These are phyloP conservation scores for Plasmopara muralis DNA, from an alignment of 352 stramenopile species.

Conservation along the genomic window DNA sequence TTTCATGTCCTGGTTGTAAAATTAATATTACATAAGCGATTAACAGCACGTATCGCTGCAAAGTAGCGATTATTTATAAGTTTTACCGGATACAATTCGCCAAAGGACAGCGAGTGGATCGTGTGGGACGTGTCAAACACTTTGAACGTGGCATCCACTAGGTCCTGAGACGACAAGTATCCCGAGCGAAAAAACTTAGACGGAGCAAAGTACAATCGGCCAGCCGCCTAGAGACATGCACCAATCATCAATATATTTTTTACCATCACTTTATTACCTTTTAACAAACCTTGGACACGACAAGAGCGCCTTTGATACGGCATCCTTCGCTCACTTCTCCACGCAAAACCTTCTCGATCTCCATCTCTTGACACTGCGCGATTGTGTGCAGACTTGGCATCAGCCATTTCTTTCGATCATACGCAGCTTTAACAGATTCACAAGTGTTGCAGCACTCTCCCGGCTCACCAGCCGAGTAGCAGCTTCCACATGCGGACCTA, in stretches of 20 bases:
- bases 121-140: slow-evolving; percentile 72
- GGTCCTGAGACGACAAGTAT: slow-evolving; percentile 57
- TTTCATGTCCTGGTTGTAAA: slow-evolving; percentile 59
- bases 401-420: slow-evolving; percentile 62
- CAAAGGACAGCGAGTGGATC: slow-evolving; percentile 63
- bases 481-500: slow-evolving; percentile 63
- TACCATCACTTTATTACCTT: neutral
- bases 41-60: neutral
- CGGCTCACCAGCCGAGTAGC: slow-evolving; percentile 61
- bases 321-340: slow-evolving; percentile 74
- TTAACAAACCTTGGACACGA: slow-evolving; percentile 53
- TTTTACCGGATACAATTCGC: slow-evolving; percentile 60
- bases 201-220: slow-evolving; percentile 75
- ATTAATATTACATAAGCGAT: neutral
- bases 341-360: slow-evolving; percentile 72
- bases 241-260: slow-evolving; percentile 2
- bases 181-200: slow-evolving; percentile 79
- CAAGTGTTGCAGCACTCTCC: slow-evolving; percentile 72
- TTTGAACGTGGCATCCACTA: slow-evolving; percentile 63
- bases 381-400: slow-evolving; percentile 77
- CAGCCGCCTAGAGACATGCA: slow-evolving; percentile 44
- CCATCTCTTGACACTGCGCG: slow-evolving; percentile 64
- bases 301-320: slow-evolving; percentile 60
- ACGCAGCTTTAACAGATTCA: slow-evolving; percentile 54
- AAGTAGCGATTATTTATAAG: neutral